A percentile compares a stretch with the other conserved stretches of the same genome.
These are phyloP conservation scores for Aegilops speltoides DNA, from an alignment of 176 grass and related monocot species.

Conservation along the genomic window DNA sequence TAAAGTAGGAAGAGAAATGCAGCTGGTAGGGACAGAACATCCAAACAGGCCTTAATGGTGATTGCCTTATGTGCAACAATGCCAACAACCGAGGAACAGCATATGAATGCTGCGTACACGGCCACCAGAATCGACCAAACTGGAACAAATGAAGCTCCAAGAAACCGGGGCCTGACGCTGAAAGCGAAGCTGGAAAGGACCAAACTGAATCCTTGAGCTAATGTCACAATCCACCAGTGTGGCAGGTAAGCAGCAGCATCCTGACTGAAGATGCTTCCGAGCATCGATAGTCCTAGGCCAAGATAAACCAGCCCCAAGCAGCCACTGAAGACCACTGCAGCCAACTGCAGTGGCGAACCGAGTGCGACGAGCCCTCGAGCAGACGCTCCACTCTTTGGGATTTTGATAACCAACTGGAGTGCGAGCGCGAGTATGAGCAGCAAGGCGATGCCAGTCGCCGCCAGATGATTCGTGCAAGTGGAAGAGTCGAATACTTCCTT, in stretches of 20 bases:
- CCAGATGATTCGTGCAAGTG: constrained; percentile 67
- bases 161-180: constrained; percentile 30
- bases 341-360: constrained; percentile 30
- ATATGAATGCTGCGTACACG: constrained; percentile 40
- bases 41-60: constrained; percentile 42
- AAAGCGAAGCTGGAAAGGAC: constrained; percentile 34
- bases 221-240: constrained; percentile 52
- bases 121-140: constrained; percentile 54
- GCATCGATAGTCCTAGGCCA: constrained; percentile 50
- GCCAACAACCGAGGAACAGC: constrained; percentile 47
- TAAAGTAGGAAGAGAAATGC: constrained; percentile 50
- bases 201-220: constrained; percentile 50
- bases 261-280: constrained; percentile 35
- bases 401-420: constrained; percentile 45
- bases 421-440: constrained; percentile 31
- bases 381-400: constrained; percentile 10
- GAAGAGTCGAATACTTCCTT: constrained; percentile 48
- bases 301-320: constrained; percentile 57
- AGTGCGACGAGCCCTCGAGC: constrained; percentile 1
- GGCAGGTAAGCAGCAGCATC: constrained; percentile 14
- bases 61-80: constrained; percentile 38
- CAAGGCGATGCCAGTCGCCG: neutral
- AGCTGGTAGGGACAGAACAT: constrained; percentile 64
- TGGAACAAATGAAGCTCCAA: constrained; percentile 28
- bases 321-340: constrained; percentile 23